Conservation (phyloP, 2,329 filamentous ascomycete species). For the Dryadomyces quercivorus region DNA sequence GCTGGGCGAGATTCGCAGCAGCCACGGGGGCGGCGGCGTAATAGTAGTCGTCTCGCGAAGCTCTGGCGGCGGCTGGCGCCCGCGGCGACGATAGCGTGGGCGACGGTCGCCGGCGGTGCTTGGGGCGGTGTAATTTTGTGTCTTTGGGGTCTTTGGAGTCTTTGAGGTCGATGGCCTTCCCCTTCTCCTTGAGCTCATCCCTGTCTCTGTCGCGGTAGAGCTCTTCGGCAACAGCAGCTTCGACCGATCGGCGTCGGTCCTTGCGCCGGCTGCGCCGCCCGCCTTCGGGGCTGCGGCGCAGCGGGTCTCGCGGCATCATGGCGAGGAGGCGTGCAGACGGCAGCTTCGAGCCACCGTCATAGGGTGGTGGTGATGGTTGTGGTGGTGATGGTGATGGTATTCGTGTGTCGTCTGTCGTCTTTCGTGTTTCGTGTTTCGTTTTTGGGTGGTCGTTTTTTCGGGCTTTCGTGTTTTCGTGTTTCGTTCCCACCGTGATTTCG, state of each 20-base stretch:
- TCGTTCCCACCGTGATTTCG: not conserved
- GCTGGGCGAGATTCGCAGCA: not conserved
- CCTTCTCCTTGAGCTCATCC: not conserved
- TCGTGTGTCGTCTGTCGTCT: not conserved
- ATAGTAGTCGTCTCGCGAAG: too few species aligned
- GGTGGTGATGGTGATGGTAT: not conserved
- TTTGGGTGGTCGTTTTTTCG: too few species aligned
- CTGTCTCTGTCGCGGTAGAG: not conserved
- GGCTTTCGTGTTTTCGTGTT: not conserved
- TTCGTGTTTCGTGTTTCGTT: not conserved
- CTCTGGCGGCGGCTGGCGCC: too few species aligned
- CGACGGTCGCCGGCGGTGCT: not conserved
- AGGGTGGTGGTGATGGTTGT: not conserved
- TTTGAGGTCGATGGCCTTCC: too few species aligned
- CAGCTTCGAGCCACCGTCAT: not conserved
- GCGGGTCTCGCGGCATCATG: slow-evolving; percentile 1
- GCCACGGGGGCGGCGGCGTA: too few species aligned
- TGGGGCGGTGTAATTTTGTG: too few species aligned
- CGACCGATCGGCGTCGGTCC: slow-evolving; percentile 28
- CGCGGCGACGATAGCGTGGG: too few species aligned
- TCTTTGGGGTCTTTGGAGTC: too few species aligned
- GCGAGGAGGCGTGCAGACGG: not conserved
- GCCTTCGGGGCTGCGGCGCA: slow-evolving; percentile 26
- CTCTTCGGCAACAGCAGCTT: slow-evolving; percentile 15
- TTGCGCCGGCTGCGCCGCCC: slow-evolving; percentile 34